Evolutionary conservation across 2,329 filamentous ascomycete genomes (phyloP), one percentile per base, ranked within the genome.

Genomic region (Hypomyces perniciosus): DNA sequence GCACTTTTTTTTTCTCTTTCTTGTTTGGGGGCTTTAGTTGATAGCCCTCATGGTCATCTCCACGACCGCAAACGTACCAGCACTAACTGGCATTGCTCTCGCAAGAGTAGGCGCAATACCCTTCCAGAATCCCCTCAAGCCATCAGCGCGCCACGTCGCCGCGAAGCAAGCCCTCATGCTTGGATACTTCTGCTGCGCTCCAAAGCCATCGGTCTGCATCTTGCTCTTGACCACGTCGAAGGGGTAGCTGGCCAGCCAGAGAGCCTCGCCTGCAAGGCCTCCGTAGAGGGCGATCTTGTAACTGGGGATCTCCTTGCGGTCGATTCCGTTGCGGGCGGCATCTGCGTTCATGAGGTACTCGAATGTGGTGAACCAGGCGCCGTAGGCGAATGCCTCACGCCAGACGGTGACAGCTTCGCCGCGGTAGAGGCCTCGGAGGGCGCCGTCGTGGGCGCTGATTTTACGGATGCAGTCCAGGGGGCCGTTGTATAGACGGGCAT

Each of bases 161-260:
- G 76, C 79, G 70, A 97, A 95, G 73, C 89, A 95, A 71, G 95
- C 88, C 46, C 85, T 80, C 92, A 96, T 96, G 50, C 76, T 85
- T 67, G 74, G 81, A 72, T 87, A 99, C 65, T 78, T 79, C 74
- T 85, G 83, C 56, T 79, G 72, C 44, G 68, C 55, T 4, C 88
- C 90, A 65, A 96, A 93, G 0, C 88, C 91, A 72, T 99, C 93
- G 52, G 86, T 96, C 80, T 99, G 93, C 92, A 97, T 96, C 81
- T 96, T 97, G 72, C 90, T 96, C 86, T 99, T 99, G 72, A 99
- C 73, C 29, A 99, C 92, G 71, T 99, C 93, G 58, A 99, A 86
- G 26, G 93, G 93, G 72, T 99, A 99, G 65, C 90, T 95, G 34
- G 80, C 79, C 50, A 99, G 75, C 93, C 93, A 99, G 51, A 99